phyloP scores from a whole-genome alignment of 352 stramenopile species.

The Globisporangium sylvaticum region DNA sequence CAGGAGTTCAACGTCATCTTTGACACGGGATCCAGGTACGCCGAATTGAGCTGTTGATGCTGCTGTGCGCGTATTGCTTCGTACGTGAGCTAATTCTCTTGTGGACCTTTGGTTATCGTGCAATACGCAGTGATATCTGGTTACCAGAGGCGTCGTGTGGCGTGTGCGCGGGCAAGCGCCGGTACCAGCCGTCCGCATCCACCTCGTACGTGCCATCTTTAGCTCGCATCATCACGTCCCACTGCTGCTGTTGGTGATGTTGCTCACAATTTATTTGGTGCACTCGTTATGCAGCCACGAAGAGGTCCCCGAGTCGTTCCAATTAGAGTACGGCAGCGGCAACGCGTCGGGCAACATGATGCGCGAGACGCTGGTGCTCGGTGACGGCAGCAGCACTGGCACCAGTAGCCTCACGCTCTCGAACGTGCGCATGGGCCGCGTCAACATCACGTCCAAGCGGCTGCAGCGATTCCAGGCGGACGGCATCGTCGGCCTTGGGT shows the following conservation, averaged over 20 bases:
- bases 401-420: constrained; percentile 22
- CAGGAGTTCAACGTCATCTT: constrained; percentile 75
- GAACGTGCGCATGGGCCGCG: constrained; percentile 40
- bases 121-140: constrained; percentile 66
- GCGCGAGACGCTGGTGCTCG: constrained; percentile 41
- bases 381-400: constrained; percentile 6
- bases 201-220: constrained; percentile 21
- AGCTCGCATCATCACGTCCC: too few relatives aligned
- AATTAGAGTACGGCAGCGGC: constrained; percentile 65
- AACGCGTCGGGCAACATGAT: constrained; percentile 46
- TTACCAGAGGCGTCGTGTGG: constrained; percentile 36
- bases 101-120: too few relatives aligned
- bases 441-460: constrained; percentile 37
- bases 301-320: constrained; percentile 30
- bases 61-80: neutral
- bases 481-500: constrained; percentile 58
- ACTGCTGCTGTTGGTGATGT: neutral
- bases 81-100: neutral
- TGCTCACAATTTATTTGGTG: constrained; percentile 7
- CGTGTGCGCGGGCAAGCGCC: constrained; percentile 36
- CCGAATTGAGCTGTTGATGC: neutral
- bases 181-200: constrained; percentile 37
- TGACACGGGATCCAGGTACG: constrained; percentile 61
- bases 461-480: constrained; percentile 57
- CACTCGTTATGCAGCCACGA: constrained; percentile 6